Evolutionary conservation across 2,329 filamentous ascomycete genomes (phyloP), one percentile per base, ranked within the genome.

Genomic region (Cadophora gregata): DNA sequence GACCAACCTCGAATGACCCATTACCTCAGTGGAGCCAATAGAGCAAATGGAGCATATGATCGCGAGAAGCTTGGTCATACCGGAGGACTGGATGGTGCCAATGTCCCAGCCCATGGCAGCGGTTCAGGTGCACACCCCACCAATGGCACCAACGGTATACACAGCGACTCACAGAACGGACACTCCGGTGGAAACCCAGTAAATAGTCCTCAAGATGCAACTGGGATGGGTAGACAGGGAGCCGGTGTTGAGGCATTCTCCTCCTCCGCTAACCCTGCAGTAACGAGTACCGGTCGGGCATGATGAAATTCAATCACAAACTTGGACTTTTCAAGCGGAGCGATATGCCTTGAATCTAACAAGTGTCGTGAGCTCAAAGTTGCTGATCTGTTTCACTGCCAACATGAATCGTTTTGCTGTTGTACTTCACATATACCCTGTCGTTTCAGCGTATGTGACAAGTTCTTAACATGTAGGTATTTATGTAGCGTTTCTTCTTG

Each of bases 1-100:
- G 63, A 59, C 42, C 47, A 62, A 24, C 27, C 42, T 31, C 61
- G 42, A n/a, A 4, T 2, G 19, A 61, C 21, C 29, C 12, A 33
- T 24, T 62, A 62, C 42, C 42, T 14, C 42, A 14, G 14, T 50
- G 45, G 21, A 29, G 19, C 24, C 6, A 25, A 24, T 29, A 25
- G 14, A 42, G 38, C 1, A 31, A 53, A 31, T 21, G 55, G 16
- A 12, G 55, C 12, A 14, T 24, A n/a, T 14, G 55, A 59, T 27
- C 45, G 47, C 21, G 29, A 62, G 45, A 50, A 51, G 45, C 6
- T 47, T 19, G 59, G 29, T 10, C 53, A 56, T 6, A 56, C 9
- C 19, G n/a, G 31, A 24, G 53, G 53, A 36, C 19, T 56, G 14
- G 53, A 24, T 12, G 31, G 31, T 16, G 53, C 29, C 27, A 21